Percentiles rank a stretch among this genome's conserved stretches.
Conservation (phyloP, 768 basidiomycete species). For the Amanita polypyramis region DNA sequence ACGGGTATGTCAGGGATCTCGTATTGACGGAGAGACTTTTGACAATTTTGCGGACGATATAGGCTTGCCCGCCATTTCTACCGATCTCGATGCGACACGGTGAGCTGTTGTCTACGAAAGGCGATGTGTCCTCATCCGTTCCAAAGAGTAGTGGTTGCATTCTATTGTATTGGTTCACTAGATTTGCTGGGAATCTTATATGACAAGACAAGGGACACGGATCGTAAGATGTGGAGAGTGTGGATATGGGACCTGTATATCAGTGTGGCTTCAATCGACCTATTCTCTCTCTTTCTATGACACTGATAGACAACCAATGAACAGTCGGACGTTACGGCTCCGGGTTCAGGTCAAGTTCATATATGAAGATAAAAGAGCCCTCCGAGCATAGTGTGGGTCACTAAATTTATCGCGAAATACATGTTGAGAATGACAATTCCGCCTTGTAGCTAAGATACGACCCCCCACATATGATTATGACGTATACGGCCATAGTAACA, state of each 20-base stretch:
- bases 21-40: neutral
- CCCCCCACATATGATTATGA: conserved; percentile 82
- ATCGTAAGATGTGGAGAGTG: conserved; percentile 55
- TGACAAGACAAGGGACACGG: conserved; percentile 32
- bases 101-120: conserved; percentile 17
- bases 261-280: conserved; percentile 18
- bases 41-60: conserved; percentile 4
- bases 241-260: conserved; percentile 92
- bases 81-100: conserved; percentile 67
- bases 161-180: conserved; percentile 81
- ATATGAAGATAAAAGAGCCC: conserved; percentile 35
- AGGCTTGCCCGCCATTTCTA: conserved; percentile 60
- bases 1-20: conserved; percentile 22
- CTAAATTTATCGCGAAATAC: neutral
- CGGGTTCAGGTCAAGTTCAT: conserved; percentile 70
- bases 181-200: conserved; percentile 59
- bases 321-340: conserved; percentile 48
- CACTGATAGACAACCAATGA: neutral
- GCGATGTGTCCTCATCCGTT: conserved; percentile 7
- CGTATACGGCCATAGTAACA: conserved; percentile 80
- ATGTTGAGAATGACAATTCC: neutral
- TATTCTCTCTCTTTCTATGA: neutral
- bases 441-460: conserved; percentile 40
- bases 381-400: conserved; percentile 7
- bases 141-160: conserved; percentile 68